These are phyloP conservation scores for Tilletia walkeri DNA, from an alignment of 1,284 basidiomycete species.

Conservation along the genomic window DNA sequence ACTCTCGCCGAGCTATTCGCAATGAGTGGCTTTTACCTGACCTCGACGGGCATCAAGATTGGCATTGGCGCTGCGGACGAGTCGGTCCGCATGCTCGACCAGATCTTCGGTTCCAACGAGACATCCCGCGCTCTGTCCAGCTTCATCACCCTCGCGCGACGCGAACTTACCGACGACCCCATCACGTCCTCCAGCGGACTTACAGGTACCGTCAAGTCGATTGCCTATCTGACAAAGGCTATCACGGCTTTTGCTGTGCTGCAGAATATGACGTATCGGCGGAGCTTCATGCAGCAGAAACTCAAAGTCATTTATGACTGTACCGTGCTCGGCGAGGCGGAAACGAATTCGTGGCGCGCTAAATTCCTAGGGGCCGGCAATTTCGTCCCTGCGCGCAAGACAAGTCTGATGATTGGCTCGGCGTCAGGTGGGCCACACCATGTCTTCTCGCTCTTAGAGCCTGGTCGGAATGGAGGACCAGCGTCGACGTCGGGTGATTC, in stretches of 20 bases:
- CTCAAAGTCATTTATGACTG: conserved; percentile 60
- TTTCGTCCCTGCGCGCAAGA: conserved; percentile 24
- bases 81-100: conserved; percentile 60
- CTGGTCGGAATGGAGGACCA: not conserved
- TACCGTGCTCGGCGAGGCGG: conserved; percentile 57
- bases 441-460: not conserved
- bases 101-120: conserved; percentile 62
- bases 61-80: conserved; percentile 58
- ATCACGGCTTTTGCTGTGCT: conserved; percentile 61
- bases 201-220: conserved; percentile 34
- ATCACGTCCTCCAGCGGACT: conserved; percentile 52
- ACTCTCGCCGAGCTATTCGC: conserved; percentile 61
- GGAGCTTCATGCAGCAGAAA: conserved; percentile 50
- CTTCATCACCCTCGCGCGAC: conserved; percentile 59
- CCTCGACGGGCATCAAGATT: conserved; percentile 27
- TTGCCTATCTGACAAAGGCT: conserved; percentile 58
- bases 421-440: not conserved
- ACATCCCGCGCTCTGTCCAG: conserved; percentile 59
- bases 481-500: too few species aligned
- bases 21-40: conserved; percentile 61
- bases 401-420: not conserved
- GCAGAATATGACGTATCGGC: conserved; percentile 59
- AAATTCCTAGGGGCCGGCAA: conserved; percentile 39
- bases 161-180: conserved; percentile 56
- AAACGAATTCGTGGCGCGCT: conserved; percentile 47